phyloP scores from a whole-genome alignment of 345 rosid genomes.

The Cardamine resedifolia region DNA sequence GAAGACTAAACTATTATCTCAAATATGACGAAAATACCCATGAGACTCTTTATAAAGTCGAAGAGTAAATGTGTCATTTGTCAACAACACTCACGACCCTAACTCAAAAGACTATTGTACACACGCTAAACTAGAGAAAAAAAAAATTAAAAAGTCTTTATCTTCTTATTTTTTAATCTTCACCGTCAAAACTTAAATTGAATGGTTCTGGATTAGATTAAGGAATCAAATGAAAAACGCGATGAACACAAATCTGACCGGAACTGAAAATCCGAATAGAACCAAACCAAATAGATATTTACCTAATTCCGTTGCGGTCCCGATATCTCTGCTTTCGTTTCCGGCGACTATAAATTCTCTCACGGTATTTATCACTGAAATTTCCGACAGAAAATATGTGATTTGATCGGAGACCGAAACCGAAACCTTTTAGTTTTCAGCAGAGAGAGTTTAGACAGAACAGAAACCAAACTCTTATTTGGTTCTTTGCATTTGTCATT shows the following conservation, averaged over 20 bases:
- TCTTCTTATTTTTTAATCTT: not conserved
- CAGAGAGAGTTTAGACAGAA: slow-evolving; percentile 15
- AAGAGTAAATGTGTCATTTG: slow-evolving; percentile 27
- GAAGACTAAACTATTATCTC: not conserved
- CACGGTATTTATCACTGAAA: slow-evolving; percentile 9
- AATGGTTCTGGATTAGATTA: slow-evolving; percentile 1
- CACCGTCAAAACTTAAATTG: slow-evolving; percentile 5
- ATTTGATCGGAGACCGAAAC: slow-evolving; percentile 17
- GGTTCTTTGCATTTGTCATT: slow-evolving; percentile 17
- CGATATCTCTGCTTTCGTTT: not conserved
- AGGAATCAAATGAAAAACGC: slow-evolving; percentile 2
- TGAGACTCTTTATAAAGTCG: not conserved
- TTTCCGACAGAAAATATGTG: slow-evolving; percentile 12
- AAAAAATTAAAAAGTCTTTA: not conserved
- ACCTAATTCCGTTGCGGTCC: slow-evolving; percentile 23
- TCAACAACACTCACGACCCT: not conserved
- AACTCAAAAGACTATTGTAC: not conserved
- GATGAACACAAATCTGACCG: not conserved
- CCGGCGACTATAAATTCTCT: not conserved
- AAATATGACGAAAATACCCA: slow-evolving; percentile 1
- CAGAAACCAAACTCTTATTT: slow-evolving; percentile 29
- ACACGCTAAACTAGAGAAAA: slow-evolving; percentile 6
- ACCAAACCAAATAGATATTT: not conserved
- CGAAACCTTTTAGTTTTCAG: slow-evolving; percentile 4
- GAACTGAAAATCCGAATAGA: not conserved